A percentile compares a stretch with the other conserved stretches of the same genome.
These are phyloP conservation scores for Pulveroboletus sp. DNA, from an alignment of 768 basidiomycete species.

Conservation along the genomic window DNA sequence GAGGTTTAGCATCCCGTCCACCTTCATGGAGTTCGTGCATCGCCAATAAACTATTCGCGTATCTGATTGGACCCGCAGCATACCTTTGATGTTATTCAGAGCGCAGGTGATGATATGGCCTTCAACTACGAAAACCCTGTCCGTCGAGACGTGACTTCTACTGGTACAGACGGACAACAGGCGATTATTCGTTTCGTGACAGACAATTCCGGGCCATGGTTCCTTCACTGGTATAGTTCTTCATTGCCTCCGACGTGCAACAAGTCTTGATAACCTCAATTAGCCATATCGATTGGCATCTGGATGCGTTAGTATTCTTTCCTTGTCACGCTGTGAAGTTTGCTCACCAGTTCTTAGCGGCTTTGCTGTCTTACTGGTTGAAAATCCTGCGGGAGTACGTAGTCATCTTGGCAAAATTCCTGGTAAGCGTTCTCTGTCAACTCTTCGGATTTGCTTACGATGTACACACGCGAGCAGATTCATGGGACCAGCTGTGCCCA, in stretches of 20 bases:
- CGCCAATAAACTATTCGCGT: neutral
- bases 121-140: slow-evolving; percentile 26
- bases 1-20: slow-evolving; percentile 26
- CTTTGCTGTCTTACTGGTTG: slow-evolving; percentile 20
- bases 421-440: slow-evolving; percentile 4
- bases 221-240: slow-evolving; percentile 38
- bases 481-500: slow-evolving; percentile 27
- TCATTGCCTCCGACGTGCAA: too few relatives aligned
- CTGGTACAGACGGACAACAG: slow-evolving; percentile 30
- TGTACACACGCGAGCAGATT: slow-evolving; percentile 5
- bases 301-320: neutral
- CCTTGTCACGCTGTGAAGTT: too few relatives aligned
- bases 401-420: slow-evolving; percentile 14
- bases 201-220: slow-evolving; percentile 64
- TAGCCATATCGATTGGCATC: slow-evolving; percentile 32
- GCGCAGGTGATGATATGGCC: too few relatives aligned
- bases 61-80: neutral
- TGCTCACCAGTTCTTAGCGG: too few relatives aligned
- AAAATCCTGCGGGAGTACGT: slow-evolving; percentile 16
- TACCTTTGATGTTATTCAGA: too few relatives aligned
- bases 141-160: slow-evolving; percentile 30
- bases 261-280: neutral
- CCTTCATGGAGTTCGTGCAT: slow-evolving; percentile 24
- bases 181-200: slow-evolving; percentile 58
- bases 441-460: neutral